A percentile compares a stretch with the other conserved stretches of the same genome.
These are phyloP conservation scores for Chaetomidium leptoderma DNA, from an alignment of 495 filamentous ascomycete species.

Conservation along the genomic window DNA sequence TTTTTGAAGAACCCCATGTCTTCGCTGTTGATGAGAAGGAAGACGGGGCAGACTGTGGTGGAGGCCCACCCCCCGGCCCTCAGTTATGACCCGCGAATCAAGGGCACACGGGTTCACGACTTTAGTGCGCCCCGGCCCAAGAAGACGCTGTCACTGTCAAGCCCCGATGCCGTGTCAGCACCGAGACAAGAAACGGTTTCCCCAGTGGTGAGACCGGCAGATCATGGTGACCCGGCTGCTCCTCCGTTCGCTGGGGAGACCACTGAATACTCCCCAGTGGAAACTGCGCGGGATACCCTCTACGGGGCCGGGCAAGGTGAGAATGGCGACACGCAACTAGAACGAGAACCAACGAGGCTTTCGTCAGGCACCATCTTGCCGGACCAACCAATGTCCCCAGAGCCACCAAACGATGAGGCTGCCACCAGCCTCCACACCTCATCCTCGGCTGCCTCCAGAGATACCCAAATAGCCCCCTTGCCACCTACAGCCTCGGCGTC, in stretches of 20 bases:
- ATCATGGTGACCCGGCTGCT: background rate
- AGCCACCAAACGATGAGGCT: constrained; percentile 37
- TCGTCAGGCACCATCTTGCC: constrained; percentile 5
- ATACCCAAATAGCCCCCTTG: constrained; percentile 22
- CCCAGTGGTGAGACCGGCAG: background rate
- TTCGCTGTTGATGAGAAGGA: constrained; percentile 40
- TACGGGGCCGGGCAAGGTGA: too few relatives aligned
- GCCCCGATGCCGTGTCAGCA: background rate
- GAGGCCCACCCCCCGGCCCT: constrained; percentile 44
- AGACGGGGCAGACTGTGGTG: constrained; percentile 40
- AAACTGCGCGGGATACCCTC: background rate
- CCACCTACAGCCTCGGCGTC: constrained; percentile 22
- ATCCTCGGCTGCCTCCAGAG: constrained; percentile 33
- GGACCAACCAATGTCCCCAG: constrained; percentile 27
- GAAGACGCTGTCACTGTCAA: constrained; percentile 43
- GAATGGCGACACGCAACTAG: background rate
- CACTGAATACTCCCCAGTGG: background rate
- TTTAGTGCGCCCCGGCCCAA: constrained; percentile 79
- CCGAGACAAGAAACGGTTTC: background rate
- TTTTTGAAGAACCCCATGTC: constrained; percentile 51
- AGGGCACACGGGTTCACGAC: constrained; percentile 80
- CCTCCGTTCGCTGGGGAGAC: background rate
- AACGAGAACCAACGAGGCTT: background rate
- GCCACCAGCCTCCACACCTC: constrained; percentile 29
- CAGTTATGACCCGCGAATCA: constrained; percentile 75